A percentile compares a stretch with the other conserved stretches of the same genome.
phyloP scores from a whole-genome alignment of 1,284 basidiomycete genomes.

The Heliocybe sulcata region DNA sequence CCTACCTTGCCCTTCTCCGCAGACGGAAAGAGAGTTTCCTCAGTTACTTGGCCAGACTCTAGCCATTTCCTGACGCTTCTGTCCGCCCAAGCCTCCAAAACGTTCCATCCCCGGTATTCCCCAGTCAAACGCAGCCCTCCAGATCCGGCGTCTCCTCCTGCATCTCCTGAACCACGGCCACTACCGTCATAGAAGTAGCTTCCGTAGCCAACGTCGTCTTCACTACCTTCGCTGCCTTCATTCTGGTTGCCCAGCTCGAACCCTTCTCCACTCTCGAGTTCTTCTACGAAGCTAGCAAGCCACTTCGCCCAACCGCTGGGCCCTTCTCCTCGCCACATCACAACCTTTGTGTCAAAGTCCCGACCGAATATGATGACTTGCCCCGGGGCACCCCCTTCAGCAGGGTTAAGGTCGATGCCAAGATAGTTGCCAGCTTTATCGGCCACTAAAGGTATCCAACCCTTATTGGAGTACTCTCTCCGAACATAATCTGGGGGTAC shows the following conservation, averaged over 20 bases:
- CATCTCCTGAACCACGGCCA: conserved; percentile 68
- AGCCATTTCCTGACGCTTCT: conserved; percentile 80
- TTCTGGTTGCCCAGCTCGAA: conserved; percentile 64
- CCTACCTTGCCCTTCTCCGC: conserved; percentile 45
- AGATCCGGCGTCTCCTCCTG: conserved; percentile 62
- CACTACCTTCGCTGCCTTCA: conserved; percentile 54
- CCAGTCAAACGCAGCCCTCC: conserved; percentile 68
- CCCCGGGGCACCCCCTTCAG: conserved; percentile 66
- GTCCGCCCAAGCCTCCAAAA: conserved; percentile 89
- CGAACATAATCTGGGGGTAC: conserved; percentile 92
- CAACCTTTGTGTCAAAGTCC: conserved; percentile 97
- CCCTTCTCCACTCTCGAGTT: conserved; percentile 85
- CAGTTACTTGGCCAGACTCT: conserved; percentile 63
- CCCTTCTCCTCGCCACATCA: conserved; percentile 89
- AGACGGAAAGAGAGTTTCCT: conserved; percentile 24
- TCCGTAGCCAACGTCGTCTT: conserved; percentile 83
- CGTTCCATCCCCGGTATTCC: conserved; percentile 85
- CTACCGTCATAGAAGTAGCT: conserved; percentile 79
- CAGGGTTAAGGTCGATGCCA: conserved; percentile 91
- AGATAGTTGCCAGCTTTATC: conserved; percentile 97
- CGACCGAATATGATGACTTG: conserved; percentile 98
- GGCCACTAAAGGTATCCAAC: conserved; percentile 93
- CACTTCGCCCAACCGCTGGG: conserved; percentile 92
- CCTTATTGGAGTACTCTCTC: conserved; percentile 85
- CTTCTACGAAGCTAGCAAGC: conserved; percentile 90